Evolutionary conservation across 345 rosid genomes (phyloP).

Genomic region (Hibiscus tridactylites): DNA sequence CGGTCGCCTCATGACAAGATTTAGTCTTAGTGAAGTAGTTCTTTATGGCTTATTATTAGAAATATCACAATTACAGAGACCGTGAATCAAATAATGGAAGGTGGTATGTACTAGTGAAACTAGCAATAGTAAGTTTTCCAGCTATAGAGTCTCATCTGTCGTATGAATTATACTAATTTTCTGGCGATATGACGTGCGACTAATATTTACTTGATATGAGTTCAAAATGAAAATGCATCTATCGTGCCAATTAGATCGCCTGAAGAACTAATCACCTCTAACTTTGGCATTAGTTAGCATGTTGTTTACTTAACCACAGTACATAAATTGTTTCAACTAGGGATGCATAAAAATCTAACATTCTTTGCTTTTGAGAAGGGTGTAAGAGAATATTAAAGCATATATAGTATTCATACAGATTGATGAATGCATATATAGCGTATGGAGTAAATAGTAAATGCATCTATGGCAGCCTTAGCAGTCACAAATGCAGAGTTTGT

Average conservation of each 20-base stretch:
- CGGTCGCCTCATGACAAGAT: background rate
- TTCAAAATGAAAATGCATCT: background rate
- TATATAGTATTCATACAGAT: too few relatives aligned
- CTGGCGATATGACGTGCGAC: background rate
- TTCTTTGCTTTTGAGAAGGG: background rate
- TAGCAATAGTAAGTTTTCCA: background rate
- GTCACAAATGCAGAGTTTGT: too few relatives aligned
- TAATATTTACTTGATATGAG: background rate
- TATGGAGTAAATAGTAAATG: too few relatives aligned
- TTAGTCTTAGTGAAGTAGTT: background rate
- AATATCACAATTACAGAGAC: background rate
- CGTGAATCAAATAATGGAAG: background rate
- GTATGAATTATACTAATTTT: background rate
- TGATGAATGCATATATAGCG: too few relatives aligned
- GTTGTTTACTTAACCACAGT: background rate
- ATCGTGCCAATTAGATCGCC: background rate
- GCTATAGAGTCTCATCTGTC: background rate
- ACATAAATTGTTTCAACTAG: background rate
- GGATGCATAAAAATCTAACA: background rate
- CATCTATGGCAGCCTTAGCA: too few relatives aligned
- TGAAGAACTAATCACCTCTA: background rate
- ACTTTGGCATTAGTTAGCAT: background rate
- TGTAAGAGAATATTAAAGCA: background rate
- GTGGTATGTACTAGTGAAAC: background rate
- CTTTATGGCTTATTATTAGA: background rate